Base-by-base conservation (phyloP, 768 basidiomycete genomes). In the Leucocoprinus leucothites region DNA sequence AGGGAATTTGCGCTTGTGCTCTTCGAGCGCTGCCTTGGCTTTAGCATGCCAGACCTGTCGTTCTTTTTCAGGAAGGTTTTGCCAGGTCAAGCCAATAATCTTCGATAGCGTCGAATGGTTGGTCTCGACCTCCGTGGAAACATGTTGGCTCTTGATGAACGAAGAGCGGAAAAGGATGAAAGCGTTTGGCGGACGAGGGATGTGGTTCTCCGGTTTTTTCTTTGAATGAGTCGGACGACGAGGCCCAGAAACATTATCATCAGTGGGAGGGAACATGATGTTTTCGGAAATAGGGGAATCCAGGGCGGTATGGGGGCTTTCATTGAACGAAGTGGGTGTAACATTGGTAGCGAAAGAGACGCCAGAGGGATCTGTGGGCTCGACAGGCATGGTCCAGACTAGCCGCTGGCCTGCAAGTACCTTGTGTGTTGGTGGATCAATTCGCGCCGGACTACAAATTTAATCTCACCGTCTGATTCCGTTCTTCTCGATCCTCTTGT, bases 141-240 rank as follows among this genome's bases (percentile, higher is more conserved):
- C 87, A 61, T 87, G 86, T 62, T 88, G 85, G 61, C 75, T 79
- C 71, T 87, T 88, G 68, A 91, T 88, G 70, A 91, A 91, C 0
- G 86, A 85, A 0, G 87, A 88, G 58, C 89, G 85, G 76, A 91
- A 92, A 63, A 92, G 80, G 65, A 91, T 92, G 72, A 92, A 92
- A 22, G 89, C 90, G 63, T 92, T 91, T 1, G 89, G 87, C 1
- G 89, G 89, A 41, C 89, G 87, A 16, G 89, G 89, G 59, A 92
- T 88, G 66, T 91, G 87, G 59, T 86, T 81, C 24, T 83, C 81
- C 13, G 82, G 80, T 65, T 86, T 87, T 71, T 87, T 86, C 75
- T 82, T 87, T 45, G 78, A 73, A 62, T 89, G 87, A 0, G 78
- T 76, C 5, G 74, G 67, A 38, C 77, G 77, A 35, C 77, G 77